Conservation (phyloP, 2,329 filamentous ascomycete species). For the Bipolaris bicolor region DNA sequence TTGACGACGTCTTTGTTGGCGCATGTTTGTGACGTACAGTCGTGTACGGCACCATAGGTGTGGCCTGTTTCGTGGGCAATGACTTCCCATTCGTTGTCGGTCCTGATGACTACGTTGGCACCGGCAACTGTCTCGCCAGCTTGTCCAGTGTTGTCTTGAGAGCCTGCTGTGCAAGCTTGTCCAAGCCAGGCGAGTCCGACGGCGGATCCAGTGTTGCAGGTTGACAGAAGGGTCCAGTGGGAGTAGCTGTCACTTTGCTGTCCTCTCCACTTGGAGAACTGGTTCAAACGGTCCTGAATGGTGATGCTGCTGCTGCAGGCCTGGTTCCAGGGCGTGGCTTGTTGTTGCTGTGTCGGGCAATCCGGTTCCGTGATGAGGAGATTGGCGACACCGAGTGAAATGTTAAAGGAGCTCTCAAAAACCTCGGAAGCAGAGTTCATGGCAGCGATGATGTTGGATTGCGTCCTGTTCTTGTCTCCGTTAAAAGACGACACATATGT, state of each 20-base stretch:
- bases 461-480: slow-evolving; percentile 70
- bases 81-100: slow-evolving; percentile 88
- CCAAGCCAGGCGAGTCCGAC: slow-evolving; percentile 94
- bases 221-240: slow-evolving; percentile 89
- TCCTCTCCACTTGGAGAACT: slow-evolving; percentile 90
- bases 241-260: slow-evolving; percentile 78
- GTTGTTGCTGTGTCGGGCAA: slow-evolving; percentile 74
- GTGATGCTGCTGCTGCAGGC: slow-evolving; percentile 66
- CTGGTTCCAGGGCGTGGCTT: slow-evolving; percentile 82
- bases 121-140: slow-evolving; percentile 76
- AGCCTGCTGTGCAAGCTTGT: slow-evolving; percentile 74
- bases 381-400: slow-evolving; percentile 88
- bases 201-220: slow-evolving; percentile 79
- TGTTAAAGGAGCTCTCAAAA: slow-evolving; percentile 92
- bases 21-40: slow-evolving; percentile 78
- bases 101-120: slow-evolving; percentile 87
- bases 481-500: slow-evolving; percentile 79
- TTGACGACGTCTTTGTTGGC: slow-evolving; percentile 63
- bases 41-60: slow-evolving; percentile 94
- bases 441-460: slow-evolving; percentile 77
- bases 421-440: slow-evolving; percentile 87
- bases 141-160: slow-evolving; percentile 53
- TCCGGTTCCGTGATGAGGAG: slow-evolving; percentile 74
- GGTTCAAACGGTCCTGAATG: slow-evolving; percentile 79
- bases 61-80: slow-evolving; percentile 94